Evolutionary conservation across 1,139 yeast species (phyloP).

Genomic region (Blastobotrys illinoisensis): DNA sequence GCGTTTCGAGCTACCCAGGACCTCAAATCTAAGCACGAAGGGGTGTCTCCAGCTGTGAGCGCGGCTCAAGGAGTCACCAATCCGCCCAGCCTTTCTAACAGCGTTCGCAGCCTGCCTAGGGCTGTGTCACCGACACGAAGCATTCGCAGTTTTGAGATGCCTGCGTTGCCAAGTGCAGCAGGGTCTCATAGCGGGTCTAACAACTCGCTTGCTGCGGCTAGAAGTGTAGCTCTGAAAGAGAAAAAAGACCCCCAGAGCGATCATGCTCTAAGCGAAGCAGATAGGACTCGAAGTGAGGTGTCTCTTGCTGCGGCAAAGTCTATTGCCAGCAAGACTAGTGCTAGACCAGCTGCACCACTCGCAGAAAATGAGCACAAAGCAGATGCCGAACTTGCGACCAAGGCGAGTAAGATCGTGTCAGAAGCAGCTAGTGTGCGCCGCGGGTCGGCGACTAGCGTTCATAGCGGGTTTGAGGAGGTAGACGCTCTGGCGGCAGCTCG

Average conservation of each 20-base stretch:
- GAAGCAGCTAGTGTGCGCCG: neutral
- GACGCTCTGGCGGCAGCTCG: neutral
- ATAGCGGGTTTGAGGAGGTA: neutral
- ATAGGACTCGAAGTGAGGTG: neutral
- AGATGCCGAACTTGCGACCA: neutral
- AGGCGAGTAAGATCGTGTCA: neutral
- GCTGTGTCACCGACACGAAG: neutral
- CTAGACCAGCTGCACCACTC: neutral
- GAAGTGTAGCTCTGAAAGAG: neutral
- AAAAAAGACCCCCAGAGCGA: neutral
- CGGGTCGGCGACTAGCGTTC: neutral
- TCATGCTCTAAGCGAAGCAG: neutral
- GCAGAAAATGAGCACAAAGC: neutral
- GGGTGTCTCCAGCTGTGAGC: neutral
- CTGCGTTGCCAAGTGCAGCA: neutral
- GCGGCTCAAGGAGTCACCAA: neutral
- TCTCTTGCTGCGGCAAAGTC: neutral
- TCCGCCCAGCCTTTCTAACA: neutral
- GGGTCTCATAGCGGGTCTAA: neutral
- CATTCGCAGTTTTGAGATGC: neutral
- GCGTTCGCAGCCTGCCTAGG: neutral
- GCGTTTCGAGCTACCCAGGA: neutral
- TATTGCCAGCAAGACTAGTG: neutral
- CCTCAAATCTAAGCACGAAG: neutral
- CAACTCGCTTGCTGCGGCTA: neutral